These are phyloP conservation scores for Rhododendron mucronatum DNA, from an alignment of 148 eudicot species.

Conservation along the genomic window DNA sequence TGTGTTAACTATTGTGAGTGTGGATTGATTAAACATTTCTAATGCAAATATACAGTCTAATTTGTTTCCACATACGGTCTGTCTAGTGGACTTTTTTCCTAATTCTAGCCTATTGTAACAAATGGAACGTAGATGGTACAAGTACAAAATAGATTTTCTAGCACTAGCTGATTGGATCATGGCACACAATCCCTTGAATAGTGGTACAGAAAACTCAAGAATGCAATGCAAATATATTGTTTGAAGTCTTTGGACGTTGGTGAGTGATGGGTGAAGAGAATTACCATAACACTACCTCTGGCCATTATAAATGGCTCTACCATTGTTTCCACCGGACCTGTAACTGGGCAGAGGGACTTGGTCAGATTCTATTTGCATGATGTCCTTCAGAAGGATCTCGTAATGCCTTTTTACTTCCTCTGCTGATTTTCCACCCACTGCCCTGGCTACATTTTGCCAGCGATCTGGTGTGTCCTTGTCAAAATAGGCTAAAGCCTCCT, in stretches of 20 bases:
- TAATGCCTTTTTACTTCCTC: constrained; percentile 63
- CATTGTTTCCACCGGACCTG: constrained; percentile 20
- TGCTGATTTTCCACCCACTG: constrained; percentile 48
- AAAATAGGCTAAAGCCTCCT: constrained; percentile 48
- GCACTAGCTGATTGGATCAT: neutral
- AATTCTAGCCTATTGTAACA: too few relatives aligned
- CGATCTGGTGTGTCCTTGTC: constrained; percentile 70
- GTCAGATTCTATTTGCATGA: constrained; percentile 48
- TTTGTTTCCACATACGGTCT: neutral
- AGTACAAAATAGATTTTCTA: neutral
- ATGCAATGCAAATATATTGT: neutral
- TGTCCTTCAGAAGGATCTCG: constrained; percentile 43
- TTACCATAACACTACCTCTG: constrained; percentile 22
- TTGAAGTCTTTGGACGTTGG: neutral
- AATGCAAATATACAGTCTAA: neutral
- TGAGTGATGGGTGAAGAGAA: neutral
- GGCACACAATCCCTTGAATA: neutral
- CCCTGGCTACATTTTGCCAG: constrained; percentile 58
- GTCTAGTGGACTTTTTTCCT: too few relatives aligned
- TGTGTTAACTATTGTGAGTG: neutral
- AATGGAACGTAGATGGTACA: neutral
- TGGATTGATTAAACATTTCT: neutral
- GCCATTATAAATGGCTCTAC: constrained; percentile 28
- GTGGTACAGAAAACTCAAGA: neutral
- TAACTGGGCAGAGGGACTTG: constrained; percentile 51